Evolutionary conservation across 805 yeast genomes (phyloP).

Genomic region (Komagataella kurtzmanii): DNA sequence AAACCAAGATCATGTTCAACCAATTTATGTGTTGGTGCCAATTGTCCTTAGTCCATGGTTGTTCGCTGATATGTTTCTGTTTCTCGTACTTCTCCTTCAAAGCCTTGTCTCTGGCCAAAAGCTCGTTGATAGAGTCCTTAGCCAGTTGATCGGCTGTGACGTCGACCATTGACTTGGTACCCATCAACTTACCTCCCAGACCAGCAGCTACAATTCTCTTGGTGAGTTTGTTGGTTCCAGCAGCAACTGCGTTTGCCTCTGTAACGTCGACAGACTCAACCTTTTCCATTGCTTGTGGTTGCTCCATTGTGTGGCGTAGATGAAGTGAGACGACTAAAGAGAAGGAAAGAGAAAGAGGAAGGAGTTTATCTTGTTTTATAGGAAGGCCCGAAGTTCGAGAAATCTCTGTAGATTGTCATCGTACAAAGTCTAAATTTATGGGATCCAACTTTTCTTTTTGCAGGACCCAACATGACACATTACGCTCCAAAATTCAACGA

Average conservation of each 20-base stretch:
- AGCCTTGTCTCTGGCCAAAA: conserved; percentile 29
- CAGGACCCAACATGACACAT: neutral
- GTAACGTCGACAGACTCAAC: conserved; percentile 41
- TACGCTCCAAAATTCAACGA: neutral
- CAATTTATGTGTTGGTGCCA: conserved; percentile 72
- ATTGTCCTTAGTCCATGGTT: conserved; percentile 62
- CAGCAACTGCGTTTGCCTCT: conserved; percentile 65
- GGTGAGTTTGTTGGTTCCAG: conserved; percentile 61
- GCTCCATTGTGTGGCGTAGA: neutral
- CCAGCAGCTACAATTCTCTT: conserved; percentile 72
- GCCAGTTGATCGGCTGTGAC: conserved; percentile 55
- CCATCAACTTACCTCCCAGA: conserved; percentile 67
- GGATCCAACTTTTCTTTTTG: neutral
- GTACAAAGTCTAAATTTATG: neutral
- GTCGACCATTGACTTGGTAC: conserved; percentile 58
- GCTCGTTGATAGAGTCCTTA: conserved; percentile 32
- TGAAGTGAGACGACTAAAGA: neutral
- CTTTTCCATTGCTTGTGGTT: neutral
- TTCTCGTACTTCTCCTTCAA: conserved; percentile 25
- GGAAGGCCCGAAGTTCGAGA: neutral
- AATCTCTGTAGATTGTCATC: neutral
- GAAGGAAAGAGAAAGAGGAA: neutral
- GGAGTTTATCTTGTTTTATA: neutral
- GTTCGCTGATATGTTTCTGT: conserved; percentile 54
- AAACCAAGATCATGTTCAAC: conserved; percentile 57